phyloP scores from a whole-genome alignment of 2,329 filamentous ascomycete genomes.

The Monilinia polystroma region DNA sequence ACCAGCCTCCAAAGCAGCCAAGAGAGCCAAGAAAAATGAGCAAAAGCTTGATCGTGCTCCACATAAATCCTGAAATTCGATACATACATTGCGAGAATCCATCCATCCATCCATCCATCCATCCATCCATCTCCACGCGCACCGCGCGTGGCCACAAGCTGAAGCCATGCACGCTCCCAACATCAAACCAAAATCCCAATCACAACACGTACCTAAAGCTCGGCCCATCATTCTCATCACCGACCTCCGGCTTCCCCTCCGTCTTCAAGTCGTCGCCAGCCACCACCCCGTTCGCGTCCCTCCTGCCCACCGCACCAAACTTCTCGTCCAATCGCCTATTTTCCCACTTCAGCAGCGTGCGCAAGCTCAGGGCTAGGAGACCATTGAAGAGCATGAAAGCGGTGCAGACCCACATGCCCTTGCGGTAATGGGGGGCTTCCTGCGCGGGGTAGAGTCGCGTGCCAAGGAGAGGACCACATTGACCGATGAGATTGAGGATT shows the following conservation, averaged over 20 bases:
- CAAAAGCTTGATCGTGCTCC: too few relatives aligned
- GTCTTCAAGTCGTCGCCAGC: neutral
- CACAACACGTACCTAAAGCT: conserved; percentile 34
- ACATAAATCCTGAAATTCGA: too few relatives aligned
- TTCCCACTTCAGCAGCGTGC: conserved; percentile 56
- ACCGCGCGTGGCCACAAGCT: too few relatives aligned
- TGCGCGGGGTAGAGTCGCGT: conserved; percentile 60
- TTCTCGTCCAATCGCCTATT: conserved; percentile 58
- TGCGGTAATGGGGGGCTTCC: conserved; percentile 49
- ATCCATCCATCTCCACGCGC: too few relatives aligned
- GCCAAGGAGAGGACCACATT: conserved; percentile 61
- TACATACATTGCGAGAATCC: too few relatives aligned
- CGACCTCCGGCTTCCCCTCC: neutral
- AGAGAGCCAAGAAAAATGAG: too few relatives aligned
- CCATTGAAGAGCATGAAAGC: conserved; percentile 61
- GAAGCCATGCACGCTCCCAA: too few relatives aligned
- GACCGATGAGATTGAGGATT: conserved; percentile 66
- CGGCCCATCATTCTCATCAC: conserved; percentile 35
- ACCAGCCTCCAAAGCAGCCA: too few relatives aligned
- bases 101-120: too few relatives aligned
- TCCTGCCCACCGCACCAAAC: conserved; percentile 28
- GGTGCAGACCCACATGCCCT: conserved; percentile 60
- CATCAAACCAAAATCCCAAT: neutral
- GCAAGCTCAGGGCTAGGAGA: conserved; percentile 52
- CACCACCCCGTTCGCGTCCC: conserved; percentile 15